A percentile compares a stretch with the other conserved stretches of the same genome.
phyloP scores from a whole-genome alignment of 1,284 basidiomycete species.

The Acaromyces ingoldii region DNA sequence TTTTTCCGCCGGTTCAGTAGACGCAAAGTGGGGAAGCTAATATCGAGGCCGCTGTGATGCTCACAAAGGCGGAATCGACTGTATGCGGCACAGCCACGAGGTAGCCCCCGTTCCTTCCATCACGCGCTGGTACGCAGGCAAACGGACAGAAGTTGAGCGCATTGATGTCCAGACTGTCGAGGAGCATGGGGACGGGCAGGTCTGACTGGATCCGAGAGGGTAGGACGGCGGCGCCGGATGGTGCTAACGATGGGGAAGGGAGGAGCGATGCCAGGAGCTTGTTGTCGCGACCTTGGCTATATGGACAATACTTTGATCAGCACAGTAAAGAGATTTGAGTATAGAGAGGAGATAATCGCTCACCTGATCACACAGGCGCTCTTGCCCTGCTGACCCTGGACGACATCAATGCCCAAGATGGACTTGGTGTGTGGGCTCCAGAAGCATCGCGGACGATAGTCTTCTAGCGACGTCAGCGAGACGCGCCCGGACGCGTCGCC shows the following conservation, averaged over 20 bases:
- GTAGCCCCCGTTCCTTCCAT: background rate
- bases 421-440: conserved; percentile 2
- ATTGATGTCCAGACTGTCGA: background rate
- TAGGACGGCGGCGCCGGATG: background rate
- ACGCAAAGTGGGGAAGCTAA: too few relatives aligned
- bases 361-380: conserved; percentile 1
- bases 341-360: too few relatives aligned
- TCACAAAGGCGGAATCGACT: conserved; percentile 3
- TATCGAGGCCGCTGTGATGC: too few relatives aligned
- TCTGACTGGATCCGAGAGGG: background rate
- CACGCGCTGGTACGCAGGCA: too few relatives aligned
- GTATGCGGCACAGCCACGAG: background rate
- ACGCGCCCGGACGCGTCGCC: background rate
- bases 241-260: background rate
- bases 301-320: background rate
- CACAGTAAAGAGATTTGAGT: background rate
- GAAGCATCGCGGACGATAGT: conserved; percentile 1
- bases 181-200: background rate
- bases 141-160: conserved; percentile 4
- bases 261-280: background rate
- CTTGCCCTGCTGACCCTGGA: background rate
- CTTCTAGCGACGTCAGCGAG: background rate
- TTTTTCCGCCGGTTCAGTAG: too few relatives aligned
- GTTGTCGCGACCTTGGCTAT: conserved; percentile 3
- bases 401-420: background rate